Evolutionary conservation across 2,329 filamentous ascomycete species (phyloP), one percentile per base, ranked within the genome.

Genomic region (Trichoderma cornu-damae): DNA sequence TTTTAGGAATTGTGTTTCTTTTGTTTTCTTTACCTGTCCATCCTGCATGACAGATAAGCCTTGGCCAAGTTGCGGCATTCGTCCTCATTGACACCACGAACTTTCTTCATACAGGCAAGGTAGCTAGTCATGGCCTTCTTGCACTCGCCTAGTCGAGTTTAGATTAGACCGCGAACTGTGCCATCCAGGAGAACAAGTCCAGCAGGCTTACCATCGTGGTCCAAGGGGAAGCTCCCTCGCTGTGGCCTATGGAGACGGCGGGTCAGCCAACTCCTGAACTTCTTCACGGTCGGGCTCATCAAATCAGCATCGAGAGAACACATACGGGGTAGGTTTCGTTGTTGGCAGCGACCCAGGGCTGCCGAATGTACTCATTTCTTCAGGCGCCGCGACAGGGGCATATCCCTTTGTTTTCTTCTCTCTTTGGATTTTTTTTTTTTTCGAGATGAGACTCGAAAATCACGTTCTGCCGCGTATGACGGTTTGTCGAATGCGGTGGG

Each of bases 201-300:
- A 47, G 32, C 51, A 24, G 43, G 62, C 73, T 63, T 66, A 77
- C 77, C 90, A 72, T 96, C 91, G 67, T 96, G 92, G 72, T 97
- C 93, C 57, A 97, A 84, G n/a, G 93, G 93, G 69, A 97, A 97
- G 66, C 90, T 95, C 57, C 93, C 93, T 66, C 92, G 86, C 71
- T 96, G 89, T 4, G 93, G 93, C 58, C 90, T 94, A 64, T 26
- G 37, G 24, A 22, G 43, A 44, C 37, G 42, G 34, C 43, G 53
- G 52, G 58, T 57, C 53, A 46, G 58, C 47, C 58, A 52, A 52
- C 44, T 50, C 34, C 43, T 42, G 40, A 37, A 38, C 50, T 44
- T 47, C 30, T 54, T 57, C 24, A 28, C 49, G 20, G n/a, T n/a
- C n/a, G n/a, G n/a, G n/a, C n/a, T n/a, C n/a, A n/a, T 51, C 53